phyloP scores from a whole-genome alignment of 306 rosid species.

The Cucumis sativus region Cucumber_9930_V3 NC_026658.2:1108001-1108500 shows the following conservation, averaged over 20 bases:
- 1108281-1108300: not conserved
- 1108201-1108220: not conserved
- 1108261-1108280: not conserved
- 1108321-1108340: not conserved
- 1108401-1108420: constrained; percentile 73
- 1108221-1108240: not conserved
- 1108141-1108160: constrained; percentile 68
- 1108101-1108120: constrained; percentile 91
- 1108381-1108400: constrained; percentile 8
- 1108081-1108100: constrained; percentile 86
- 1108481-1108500: constrained; percentile 14
- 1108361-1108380: constrained; percentile 10
- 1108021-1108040: constrained; percentile 3
- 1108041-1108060: constrained; percentile 29
- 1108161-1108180: constrained; percentile 1
- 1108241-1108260: not conserved
- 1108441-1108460: constrained; percentile 39
- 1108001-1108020: constrained; percentile 9
- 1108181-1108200: not conserved
- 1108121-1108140: constrained; percentile 96
- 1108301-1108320: not conserved
- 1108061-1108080: constrained; percentile 68
- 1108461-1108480: constrained; percentile 24
- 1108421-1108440: constrained; percentile 50
- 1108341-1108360: constrained; percentile 7